Evolutionary conservation across 768 basidiomycete genomes (phyloP).

Genomic region (Coprinopsis sp.): DNA sequence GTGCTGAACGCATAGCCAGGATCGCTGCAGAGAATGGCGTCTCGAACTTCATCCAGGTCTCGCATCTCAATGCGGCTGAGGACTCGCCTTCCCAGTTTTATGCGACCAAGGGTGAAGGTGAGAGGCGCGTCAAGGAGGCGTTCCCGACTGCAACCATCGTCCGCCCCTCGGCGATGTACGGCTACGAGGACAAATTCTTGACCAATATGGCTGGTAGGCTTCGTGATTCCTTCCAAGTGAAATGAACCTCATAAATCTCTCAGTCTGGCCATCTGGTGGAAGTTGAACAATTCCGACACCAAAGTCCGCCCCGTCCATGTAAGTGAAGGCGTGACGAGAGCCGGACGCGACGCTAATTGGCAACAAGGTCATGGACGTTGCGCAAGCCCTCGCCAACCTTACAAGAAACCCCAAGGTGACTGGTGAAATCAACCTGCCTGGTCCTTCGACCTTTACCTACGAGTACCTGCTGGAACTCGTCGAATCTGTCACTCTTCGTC

Average conservation of each 20-base stretch:
- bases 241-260: conserved; percentile 7
- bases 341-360: conserved; percentile 14
- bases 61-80: conserved; percentile 86
- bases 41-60: conserved; percentile 85
- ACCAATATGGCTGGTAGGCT: conserved; percentile 89
- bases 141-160: conserved; percentile 88
- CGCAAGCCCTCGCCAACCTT: conserved; percentile 82
- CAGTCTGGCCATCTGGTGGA: conserved; percentile 95
- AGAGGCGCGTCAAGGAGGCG: conserved; percentile 75
- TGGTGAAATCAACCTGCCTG: conserved; percentile 77
- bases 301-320: conserved; percentile 90
- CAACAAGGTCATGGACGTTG: conserved; percentile 83
- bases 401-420: conserved; percentile 57
- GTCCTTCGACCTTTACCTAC: conserved; percentile 81
- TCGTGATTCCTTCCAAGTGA: conserved; percentile 24
- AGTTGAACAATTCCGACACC: conserved; percentile 84
- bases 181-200: conserved; percentile 92
- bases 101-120: conserved; percentile 85
- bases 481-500: conserved; percentile 71
- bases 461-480: conserved; percentile 79
- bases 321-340: conserved; percentile 27
- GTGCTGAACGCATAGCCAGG: conserved; percentile 82
- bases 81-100: conserved; percentile 82
- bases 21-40: conserved; percentile 76
- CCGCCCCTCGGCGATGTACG: conserved; percentile 80